Base-by-base conservation (phyloP, 2,329 filamentous ascomycete genomes). In the Xylaria sp. region DNA sequence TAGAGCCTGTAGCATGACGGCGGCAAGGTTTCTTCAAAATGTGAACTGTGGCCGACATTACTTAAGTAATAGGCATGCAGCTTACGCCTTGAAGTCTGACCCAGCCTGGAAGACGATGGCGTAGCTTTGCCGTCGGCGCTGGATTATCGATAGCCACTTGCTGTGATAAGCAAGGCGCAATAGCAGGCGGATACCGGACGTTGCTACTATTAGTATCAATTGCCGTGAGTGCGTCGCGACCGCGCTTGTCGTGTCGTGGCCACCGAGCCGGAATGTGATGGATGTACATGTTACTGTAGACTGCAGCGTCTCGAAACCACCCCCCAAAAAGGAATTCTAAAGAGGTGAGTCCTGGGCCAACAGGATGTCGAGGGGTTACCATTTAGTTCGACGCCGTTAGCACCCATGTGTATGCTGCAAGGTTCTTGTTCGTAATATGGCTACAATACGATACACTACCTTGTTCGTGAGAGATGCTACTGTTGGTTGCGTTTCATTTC, bases 401-500 rank as follows among this genome's bases (percentile, higher is more conserved):
- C 44, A 45, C n/a, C n/a, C n/a, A n/a, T n/a, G n/a, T n/a, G n/a
- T n/a, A n/a, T n/a, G 39, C 18, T 54, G 26, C 58, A 61, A 44
- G 58, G 50, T 52, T 54, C 50, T 44, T 38, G 46, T 55, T 49
- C 44, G 40, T 42, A 49, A 50, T 52, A 44, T 52, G 56, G n/a
- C n/a, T n/a, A n/a, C n/a, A n/a, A n/a, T n/a, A n/a, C n/a, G n/a
- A n/a, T n/a, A 57, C 47, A 58, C 54, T 50, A 52, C 49, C 55
- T 50, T 56, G 50, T 50, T 54, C 52, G 45, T 47, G 29, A 44
- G 49, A 52, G 50, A 56, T 59, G 50, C 40, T 38, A 47, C 39
- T 54, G 26, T 34, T 57, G 57, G 58, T 44, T 56, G 52, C 50
- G 55, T 61, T 61, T 59, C 58, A 59, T 56, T 59, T 59, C 52